Evolutionary conservation across 73 alveolate species (phyloP).

Genomic region (Symbiodinium pilosum): DNA sequence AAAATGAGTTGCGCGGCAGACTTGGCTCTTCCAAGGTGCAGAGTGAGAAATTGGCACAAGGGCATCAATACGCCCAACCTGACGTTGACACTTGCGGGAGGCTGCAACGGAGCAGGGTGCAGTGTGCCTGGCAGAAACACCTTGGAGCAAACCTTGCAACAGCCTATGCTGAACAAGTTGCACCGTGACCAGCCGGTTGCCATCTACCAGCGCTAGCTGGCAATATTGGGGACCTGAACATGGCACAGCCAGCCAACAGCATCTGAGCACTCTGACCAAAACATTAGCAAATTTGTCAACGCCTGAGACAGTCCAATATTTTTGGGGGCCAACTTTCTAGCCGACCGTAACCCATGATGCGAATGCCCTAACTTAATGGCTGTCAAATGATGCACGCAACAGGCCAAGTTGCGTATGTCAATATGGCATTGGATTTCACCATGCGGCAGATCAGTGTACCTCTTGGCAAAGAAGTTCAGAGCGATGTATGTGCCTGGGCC

Average conservation of each 20-base stretch:
- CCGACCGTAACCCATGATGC: background rate
- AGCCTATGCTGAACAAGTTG: background rate
- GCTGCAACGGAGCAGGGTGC: too few relatives aligned
- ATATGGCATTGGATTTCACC: background rate
- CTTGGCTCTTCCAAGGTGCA: conserved; percentile 23
- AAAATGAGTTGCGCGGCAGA: too few relatives aligned
- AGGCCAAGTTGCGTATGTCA: background rate
- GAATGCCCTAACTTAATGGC: background rate
- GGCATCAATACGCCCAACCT: conserved; percentile 43
- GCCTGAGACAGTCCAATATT: too few relatives aligned
- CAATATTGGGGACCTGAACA: conserved; percentile 1
- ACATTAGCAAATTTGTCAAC: too few relatives aligned
- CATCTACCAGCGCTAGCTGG: conserved; percentile 59
- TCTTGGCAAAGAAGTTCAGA: conserved; percentile 61
- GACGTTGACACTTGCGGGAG: too few relatives aligned
- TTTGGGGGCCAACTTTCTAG: background rate
- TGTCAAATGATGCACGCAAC: background rate
- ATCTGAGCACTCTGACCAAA: background rate
- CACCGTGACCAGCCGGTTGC: conserved; percentile 61
- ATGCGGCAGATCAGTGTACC: conserved; percentile 46
- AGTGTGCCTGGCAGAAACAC: background rate
- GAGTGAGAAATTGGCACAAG: conserved; percentile 48
- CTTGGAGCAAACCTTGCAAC: background rate
- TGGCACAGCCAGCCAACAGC: background rate
- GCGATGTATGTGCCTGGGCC: conserved; percentile 35